Evolutionary conservation across 306 rosid genomes (phyloP).

Genomic region (Vigna mungo): DNA sequence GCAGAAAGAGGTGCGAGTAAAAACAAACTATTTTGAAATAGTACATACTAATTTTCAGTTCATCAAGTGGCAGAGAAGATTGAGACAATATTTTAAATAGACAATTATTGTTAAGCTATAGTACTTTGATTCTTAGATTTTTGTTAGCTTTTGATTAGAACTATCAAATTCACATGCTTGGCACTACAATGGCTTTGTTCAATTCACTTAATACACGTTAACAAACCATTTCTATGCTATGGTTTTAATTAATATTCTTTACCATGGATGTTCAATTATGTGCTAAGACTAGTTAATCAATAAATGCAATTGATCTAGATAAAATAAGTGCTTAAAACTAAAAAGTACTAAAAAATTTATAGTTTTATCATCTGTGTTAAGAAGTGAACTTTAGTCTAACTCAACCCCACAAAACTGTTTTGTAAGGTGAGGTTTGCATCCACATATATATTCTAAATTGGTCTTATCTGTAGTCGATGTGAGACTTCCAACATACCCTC

Average conservation of each 20-base stretch:
- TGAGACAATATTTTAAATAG: not conserved
- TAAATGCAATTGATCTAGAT: not conserved
- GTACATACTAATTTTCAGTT: not conserved
- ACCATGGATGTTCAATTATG: not conserved
- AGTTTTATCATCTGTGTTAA: not conserved
- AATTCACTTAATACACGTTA: not conserved
- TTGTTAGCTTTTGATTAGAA: not conserved
- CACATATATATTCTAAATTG: too few relatives aligned
- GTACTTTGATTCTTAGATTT: not conserved
- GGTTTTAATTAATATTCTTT: slow-evolving; percentile 1
- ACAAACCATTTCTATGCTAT: not conserved
- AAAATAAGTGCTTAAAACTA: not conserved
- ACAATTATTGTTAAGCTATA: not conserved
- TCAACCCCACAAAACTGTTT: too few relatives aligned
- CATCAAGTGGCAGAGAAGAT: not conserved
- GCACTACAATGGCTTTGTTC: not conserved
- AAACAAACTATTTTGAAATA: slow-evolving; percentile 29
- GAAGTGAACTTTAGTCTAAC: too few relatives aligned
- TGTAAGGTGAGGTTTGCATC: too few relatives aligned
- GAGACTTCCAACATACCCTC: too few relatives aligned
- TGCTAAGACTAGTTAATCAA: not conserved
- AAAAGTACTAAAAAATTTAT: not conserved
- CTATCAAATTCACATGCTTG: slow-evolving; percentile 1
- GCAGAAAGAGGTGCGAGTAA: not conserved
- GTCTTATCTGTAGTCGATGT: too few relatives aligned